Evolutionary conservation across 2,329 filamentous ascomycete species (phyloP), one percentile per base, ranked within the genome.

Genomic region (Colletotrichum sp.): DNA sequence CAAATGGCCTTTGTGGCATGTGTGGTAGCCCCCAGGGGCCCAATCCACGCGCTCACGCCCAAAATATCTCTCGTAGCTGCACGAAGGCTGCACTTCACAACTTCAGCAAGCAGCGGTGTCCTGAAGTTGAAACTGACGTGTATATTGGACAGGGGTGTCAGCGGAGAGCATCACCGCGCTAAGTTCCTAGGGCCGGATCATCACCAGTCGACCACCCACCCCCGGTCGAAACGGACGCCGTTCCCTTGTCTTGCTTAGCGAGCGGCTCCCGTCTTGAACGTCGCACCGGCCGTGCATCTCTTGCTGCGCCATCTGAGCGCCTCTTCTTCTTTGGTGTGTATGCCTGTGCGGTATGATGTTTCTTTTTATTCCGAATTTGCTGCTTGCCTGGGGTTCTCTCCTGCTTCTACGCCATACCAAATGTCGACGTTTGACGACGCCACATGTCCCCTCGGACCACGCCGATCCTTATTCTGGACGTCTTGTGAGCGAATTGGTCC

Each of bases 41-140:
- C 68, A 36, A 68, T 39, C 70, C 22, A 6, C n/a, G 30, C 22
- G 68, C 6, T 30, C 63, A n/a, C 44, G 68, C 64, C 64, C 64
- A 68, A 62, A 75, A 75, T 75, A 75, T 62, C 70, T 65, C 52
- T 68, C 64, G 34, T 59, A 60, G 64, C 64, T 75, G 70, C 73
- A 68, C 57, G 70, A 30, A 68, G 34, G 30, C 70, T 70, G 68
- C 68, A 64, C 60, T 55, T 73, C 65, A 28, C 60, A 36, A 62
- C 39, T 48, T 30, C 63, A 72, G 67, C 39, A 36, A 63, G 30
- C 73, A 69, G 73, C 73, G 70, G 70, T 75, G 70, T 73, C 73
- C 73, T 75, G 73, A 73, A 73, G 73, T 75, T 75, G 73, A 75
- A 75, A 75, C 73, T 75, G 73, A 75, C 73, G 64, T 75, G 70